phyloP scores from a whole-genome alignment of 176 grass and related monocot species.

The Pontederia paniculata region DNA sequence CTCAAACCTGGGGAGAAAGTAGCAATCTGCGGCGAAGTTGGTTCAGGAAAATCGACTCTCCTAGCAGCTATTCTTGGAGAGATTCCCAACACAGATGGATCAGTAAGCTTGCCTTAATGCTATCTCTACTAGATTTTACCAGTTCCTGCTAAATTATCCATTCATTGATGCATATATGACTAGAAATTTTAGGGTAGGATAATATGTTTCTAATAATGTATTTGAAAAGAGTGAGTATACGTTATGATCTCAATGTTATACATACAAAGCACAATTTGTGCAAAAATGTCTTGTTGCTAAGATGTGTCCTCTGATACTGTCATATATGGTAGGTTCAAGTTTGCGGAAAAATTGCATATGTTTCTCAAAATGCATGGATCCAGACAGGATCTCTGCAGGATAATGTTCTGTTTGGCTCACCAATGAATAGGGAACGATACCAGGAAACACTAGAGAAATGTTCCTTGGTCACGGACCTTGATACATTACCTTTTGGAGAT shows the following conservation, averaged over 20 bases:
- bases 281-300: neutral
- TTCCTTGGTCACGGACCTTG: conserved; percentile 67
- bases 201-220: too few species aligned
- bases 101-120: conserved; percentile 30
- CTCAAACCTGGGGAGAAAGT: conserved; percentile 62
- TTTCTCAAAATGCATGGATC: conserved; percentile 93
- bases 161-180: neutral
- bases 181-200: too few species aligned
- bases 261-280: neutral
- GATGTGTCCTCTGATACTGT: neutral
- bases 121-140: too few species aligned
- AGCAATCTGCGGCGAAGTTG: conserved; percentile 93
- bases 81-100: conserved; percentile 46
- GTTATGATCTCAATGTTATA: neutral
- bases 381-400: conserved; percentile 76
- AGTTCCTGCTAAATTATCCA: too few species aligned
- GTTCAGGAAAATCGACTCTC: conserved; percentile 85
- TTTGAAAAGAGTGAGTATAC: too few species aligned
- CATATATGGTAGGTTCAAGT: conserved; percentile 71
- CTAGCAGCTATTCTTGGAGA: conserved; percentile 76
- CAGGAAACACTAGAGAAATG: conserved; percentile 58
- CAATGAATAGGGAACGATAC: conserved; percentile 57
- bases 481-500: conserved; percentile 64
- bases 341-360: conserved; percentile 63
- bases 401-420: conserved; percentile 84